Conservation (phyloP, 306 rosid genomes). For the Pyrus pyrifolia region DNA sequence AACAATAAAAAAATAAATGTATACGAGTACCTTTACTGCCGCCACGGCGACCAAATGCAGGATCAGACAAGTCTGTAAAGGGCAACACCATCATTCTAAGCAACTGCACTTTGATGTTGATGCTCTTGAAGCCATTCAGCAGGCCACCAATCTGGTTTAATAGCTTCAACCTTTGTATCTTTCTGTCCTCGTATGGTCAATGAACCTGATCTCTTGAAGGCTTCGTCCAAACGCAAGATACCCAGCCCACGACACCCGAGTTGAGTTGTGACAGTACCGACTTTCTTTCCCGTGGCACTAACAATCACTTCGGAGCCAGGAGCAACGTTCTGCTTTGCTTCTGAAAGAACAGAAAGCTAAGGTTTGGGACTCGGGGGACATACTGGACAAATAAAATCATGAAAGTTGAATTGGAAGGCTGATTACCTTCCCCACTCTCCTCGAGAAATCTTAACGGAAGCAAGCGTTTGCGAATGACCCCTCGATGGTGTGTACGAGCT, state of each 20-base stretch:
- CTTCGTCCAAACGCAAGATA: constrained; percentile 62
- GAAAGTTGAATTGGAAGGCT: neutral
- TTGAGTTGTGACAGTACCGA: constrained; percentile 56
- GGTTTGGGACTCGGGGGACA: neutral
- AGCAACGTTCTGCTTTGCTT: constrained; percentile 38
- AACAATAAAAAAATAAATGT: neutral
- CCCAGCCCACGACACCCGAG: constrained; percentile 72
- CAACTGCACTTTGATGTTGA: constrained; percentile 18
- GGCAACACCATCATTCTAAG: constrained; percentile 2
- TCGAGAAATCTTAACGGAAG: constrained; percentile 59
- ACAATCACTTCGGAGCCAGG: constrained; percentile 58
- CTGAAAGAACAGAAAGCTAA: constrained; percentile 32
- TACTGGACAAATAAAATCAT: neutral
- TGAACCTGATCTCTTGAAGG: constrained; percentile 40
- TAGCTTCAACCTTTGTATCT: constrained; percentile 49
- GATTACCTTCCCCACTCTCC: constrained; percentile 57
- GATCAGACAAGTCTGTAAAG: neutral
- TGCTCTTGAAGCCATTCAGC: constrained; percentile 34
- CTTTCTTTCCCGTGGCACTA: constrained; percentile 45
- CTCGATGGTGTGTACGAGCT: constrained; percentile 88
- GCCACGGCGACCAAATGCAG: neutral
- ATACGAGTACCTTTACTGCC: neutral
- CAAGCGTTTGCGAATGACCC: constrained; percentile 76
- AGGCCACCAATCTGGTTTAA: constrained; percentile 62
- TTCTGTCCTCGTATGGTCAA: constrained; percentile 54